These are phyloP conservation scores for Laburnicola sp. DNA, from an alignment of 2,329 filamentous ascomycete species.

Conservation along the genomic window DNA sequence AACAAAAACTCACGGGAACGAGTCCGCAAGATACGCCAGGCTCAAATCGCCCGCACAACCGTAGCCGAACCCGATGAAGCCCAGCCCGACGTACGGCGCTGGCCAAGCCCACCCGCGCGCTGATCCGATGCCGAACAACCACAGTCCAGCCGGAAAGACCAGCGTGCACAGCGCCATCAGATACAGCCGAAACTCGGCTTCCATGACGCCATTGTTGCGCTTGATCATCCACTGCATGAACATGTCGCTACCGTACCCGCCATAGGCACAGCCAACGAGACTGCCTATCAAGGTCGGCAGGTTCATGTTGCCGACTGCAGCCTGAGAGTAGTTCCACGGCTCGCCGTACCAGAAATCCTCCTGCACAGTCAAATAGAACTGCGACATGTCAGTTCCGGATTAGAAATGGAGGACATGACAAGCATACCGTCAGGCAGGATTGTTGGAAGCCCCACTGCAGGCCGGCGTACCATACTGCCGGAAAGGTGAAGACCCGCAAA, in stretches of 20 bases:
- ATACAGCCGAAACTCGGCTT: constrained; percentile 59
- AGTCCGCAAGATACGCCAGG: constrained; percentile 22
- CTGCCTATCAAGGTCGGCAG: constrained; percentile 60
- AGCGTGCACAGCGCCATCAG: constrained; percentile 56
- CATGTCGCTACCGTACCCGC: constrained; percentile 60
- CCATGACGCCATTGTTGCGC: constrained; percentile 58
- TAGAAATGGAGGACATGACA: too few relatives aligned
- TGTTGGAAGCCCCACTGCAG: constrained; percentile 64
- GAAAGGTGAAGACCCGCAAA: constrained; percentile 60
- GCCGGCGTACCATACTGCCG: constrained; percentile 60
- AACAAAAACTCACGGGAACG: constrained; percentile 17
- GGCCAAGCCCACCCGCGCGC: constrained; percentile 58
- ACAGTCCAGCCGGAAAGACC: constrained; percentile 56
- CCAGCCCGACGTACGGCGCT: constrained; percentile 58
- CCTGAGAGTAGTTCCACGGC: constrained; percentile 60
- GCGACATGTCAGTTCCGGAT: too few relatives aligned
- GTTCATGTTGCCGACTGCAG: constrained; percentile 61
- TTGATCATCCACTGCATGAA: constrained; percentile 61
- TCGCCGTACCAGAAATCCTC: constrained; percentile 59
- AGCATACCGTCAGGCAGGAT: constrained; percentile 63
- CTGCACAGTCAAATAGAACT: constrained; percentile 62
- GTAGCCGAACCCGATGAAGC: constrained; percentile 63
- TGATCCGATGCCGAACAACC: constrained; percentile 58
- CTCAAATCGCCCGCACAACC: constrained; percentile 60
- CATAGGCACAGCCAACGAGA: constrained; percentile 60